phyloP scores from a whole-genome alignment of 2,329 filamentous ascomycete species.

The Aureobasidium sp. region DNA sequence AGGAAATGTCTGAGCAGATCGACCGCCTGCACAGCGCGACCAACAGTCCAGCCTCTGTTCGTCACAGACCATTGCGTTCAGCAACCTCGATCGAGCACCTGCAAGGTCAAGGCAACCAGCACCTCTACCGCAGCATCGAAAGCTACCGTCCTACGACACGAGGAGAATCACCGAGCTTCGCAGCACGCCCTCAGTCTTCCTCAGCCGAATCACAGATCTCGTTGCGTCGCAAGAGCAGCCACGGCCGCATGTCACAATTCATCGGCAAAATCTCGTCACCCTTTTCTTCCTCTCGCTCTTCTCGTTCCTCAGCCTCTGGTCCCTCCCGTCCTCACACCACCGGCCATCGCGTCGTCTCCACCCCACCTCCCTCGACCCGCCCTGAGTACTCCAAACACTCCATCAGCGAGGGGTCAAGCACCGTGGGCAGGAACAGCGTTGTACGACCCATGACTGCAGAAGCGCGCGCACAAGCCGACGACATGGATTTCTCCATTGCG shows the following conservation, averaged over 20 bases:
- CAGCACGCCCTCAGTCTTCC: background rate
- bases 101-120: background rate
- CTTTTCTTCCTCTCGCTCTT: background rate
- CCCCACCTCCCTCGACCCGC: background rate
- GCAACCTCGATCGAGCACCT: background rate
- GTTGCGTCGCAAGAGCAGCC: background rate
- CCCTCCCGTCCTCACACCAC: background rate
- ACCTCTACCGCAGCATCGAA: background rate
- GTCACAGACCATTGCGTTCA: background rate
- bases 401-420: background rate
- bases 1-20: conserved; percentile 25
- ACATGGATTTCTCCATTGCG: background rate
- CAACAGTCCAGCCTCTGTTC: conserved; percentile 1
- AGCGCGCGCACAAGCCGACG: background rate
- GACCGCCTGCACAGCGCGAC: conserved; percentile 20
- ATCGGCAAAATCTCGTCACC: conserved; percentile 1
- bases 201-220: background rate
- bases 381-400: background rate
- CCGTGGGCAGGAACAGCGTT: background rate
- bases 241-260: background rate
- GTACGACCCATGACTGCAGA: background rate
- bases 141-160: background rate
- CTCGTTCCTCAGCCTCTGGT: background rate
- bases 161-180: background rate
- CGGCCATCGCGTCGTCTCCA: background rate